phyloP scores from a whole-genome alignment of 805 yeast species.

The Ogataea haglerorum region DNA sequence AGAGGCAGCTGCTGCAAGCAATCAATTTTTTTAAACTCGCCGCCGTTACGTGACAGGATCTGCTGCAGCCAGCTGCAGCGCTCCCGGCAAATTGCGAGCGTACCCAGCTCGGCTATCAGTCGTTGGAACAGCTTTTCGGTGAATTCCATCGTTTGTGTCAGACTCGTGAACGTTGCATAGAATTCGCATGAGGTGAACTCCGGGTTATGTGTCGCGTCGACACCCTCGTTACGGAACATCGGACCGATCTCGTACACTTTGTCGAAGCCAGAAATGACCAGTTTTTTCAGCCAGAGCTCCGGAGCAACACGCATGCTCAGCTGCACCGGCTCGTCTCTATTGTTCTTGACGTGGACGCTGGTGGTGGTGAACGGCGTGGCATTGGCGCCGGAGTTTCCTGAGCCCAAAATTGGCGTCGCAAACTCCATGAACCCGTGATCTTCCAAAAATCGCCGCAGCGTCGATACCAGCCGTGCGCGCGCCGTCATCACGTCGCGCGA shows the following conservation, averaged over 20 bases:
- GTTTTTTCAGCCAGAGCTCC: slow-evolving; percentile 85
- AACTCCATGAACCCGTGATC: slow-evolving; percentile 68
- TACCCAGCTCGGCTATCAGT: slow-evolving; percentile 30
- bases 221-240: slow-evolving; percentile 87
- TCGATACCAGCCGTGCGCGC: slow-evolving; percentile 52
- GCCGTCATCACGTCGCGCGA: slow-evolving; percentile 46
- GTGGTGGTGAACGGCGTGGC: slow-evolving; percentile 80
- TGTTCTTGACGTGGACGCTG: slow-evolving; percentile 34
- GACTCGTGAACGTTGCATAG: slow-evolving; percentile 66
- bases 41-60: slow-evolving; percentile 17
- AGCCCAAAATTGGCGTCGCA: slow-evolving; percentile 78
- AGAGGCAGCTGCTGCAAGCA: slow-evolving; percentile 63
- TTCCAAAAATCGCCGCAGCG: slow-evolving; percentile 57
- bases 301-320: slow-evolving; percentile 86
- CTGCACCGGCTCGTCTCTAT: slow-evolving; percentile 23
- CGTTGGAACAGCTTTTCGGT: slow-evolving; percentile 59
- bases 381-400: slow-evolving; percentile 76
- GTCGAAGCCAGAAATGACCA: slow-evolving; percentile 83
- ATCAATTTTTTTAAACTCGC: slow-evolving; percentile 47
- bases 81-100: slow-evolving; percentile 21
- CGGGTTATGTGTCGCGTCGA: slow-evolving; percentile 90
- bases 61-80: slow-evolving; percentile 20
- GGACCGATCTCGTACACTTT: slow-evolving; percentile 83
- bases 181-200: slow-evolving; percentile 91
- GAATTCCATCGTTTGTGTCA: slow-evolving; percentile 61